Evolutionary conservation across 2,329 filamentous ascomycete species (phyloP).

Genomic region (Ramichloridium luteum): DNA sequence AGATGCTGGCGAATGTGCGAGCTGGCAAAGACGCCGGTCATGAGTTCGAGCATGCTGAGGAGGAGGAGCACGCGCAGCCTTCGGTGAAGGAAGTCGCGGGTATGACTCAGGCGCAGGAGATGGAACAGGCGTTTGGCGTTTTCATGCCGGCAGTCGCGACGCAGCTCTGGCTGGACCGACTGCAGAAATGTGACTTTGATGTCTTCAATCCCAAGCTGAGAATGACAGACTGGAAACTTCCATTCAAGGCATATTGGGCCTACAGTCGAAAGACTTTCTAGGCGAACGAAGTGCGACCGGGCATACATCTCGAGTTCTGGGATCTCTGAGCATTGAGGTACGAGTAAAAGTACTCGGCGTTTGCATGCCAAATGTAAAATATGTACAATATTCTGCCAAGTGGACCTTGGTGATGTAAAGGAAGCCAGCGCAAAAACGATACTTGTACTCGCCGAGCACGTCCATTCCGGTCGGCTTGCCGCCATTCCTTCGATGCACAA

Average conservation of each 20-base stretch:
- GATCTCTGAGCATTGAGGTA: too few relatives aligned
- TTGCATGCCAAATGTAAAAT: too few relatives aligned
- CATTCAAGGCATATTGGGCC: conserved; percentile 61
- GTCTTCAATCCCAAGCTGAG: conserved; percentile 54
- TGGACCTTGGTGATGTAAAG: too few relatives aligned
- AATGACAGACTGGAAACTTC: conserved; percentile 67
- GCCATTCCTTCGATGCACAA: too few relatives aligned
- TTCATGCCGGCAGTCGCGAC: conserved; percentile 71
- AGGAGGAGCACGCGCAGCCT: conserved; percentile 51
- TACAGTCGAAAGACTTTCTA: too few relatives aligned
- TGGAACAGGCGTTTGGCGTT: conserved; percentile 62
- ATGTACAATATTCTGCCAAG: too few relatives aligned
- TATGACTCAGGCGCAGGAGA: conserved; percentile 35
- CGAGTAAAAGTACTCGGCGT: too few relatives aligned
- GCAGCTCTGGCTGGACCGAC: conserved; percentile 60
- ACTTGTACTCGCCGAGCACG: too few relatives aligned
- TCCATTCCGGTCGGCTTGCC: too few relatives aligned
- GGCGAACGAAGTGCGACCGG: too few relatives aligned
- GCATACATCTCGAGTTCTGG: too few relatives aligned
- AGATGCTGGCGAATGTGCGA: conserved; percentile 74
- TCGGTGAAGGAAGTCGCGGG: conserved; percentile 16
- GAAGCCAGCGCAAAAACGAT: too few relatives aligned
- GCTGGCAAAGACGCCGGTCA: conserved; percentile 66
- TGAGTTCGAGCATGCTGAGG: conserved; percentile 75
- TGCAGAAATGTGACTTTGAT: conserved; percentile 78